Conservation (phyloP, 2,329 filamentous ascomycete genomes). For the Dothistroma pini region DNA sequence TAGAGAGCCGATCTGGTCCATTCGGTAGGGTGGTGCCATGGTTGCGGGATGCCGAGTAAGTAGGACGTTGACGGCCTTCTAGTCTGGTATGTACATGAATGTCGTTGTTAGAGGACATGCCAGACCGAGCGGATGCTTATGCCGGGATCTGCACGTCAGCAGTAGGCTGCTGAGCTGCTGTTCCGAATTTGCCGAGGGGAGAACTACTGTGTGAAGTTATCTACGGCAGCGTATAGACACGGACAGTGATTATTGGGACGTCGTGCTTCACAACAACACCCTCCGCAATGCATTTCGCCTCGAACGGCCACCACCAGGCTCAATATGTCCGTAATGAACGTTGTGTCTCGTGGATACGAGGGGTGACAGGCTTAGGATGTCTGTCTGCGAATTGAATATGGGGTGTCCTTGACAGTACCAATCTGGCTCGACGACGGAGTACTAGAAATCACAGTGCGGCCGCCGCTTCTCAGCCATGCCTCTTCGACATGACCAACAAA, state of each 20-base stretch:
- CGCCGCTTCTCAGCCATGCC: too few relatives aligned
- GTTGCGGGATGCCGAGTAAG: background rate
- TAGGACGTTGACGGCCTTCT: background rate
- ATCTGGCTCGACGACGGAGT: too few relatives aligned
- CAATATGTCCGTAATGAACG: too few relatives aligned
- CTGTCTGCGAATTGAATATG: too few relatives aligned
- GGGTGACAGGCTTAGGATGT: too few relatives aligned
- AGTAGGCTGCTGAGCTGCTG: background rate
- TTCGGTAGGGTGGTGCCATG: constrained; percentile 57
- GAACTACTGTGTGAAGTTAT: background rate
- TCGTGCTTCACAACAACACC: too few relatives aligned
- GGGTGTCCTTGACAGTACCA: too few relatives aligned
- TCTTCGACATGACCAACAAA: too few relatives aligned
- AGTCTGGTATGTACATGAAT: background rate
- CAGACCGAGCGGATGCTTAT: background rate
- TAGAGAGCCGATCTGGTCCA: constrained; percentile 68
- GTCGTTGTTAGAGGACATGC: background rate
- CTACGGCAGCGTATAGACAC: background rate
- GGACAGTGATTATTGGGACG: background rate
- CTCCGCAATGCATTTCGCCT: too few relatives aligned
- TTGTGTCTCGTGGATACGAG: too few relatives aligned
- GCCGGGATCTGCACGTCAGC: background rate
- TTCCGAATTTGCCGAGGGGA: background rate
- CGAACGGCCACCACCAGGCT: too few relatives aligned
- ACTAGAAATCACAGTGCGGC: too few relatives aligned